Conservation (phyloP, 257 asterid species). For the Solanum dulcamara region DNA sequence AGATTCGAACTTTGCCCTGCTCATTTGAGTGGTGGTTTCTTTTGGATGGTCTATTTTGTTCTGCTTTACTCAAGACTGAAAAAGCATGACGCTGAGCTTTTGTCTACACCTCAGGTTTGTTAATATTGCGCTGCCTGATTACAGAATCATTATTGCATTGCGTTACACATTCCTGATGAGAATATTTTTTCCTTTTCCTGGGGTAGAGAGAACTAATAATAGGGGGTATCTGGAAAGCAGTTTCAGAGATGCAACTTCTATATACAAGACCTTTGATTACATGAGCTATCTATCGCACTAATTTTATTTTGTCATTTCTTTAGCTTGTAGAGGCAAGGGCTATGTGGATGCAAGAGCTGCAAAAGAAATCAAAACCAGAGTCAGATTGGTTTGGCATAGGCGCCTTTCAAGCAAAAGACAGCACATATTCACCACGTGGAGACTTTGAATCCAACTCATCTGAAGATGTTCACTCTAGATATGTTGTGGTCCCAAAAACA, state of each 20-base stretch:
- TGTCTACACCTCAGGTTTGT: conserved; percentile 85
- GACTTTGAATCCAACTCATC: conserved; percentile 16
- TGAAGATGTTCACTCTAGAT: conserved; percentile 30
- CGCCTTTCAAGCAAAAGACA: conserved; percentile 32
- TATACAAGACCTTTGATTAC: not conserved
- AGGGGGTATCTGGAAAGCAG: not conserved
- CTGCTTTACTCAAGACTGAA: conserved; percentile 78
- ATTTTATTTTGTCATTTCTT: not conserved
- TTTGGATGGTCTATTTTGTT: conserved; percentile 98
- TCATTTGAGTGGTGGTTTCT: conserved; percentile 82
- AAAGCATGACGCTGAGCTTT: conserved; percentile 58
- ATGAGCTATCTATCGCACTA: not conserved
- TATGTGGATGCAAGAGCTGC: conserved; percentile 92
- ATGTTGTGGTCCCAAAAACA: conserved; percentile 11
- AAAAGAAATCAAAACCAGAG: conserved; percentile 58
- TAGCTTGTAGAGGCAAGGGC: conserved; percentile 77
- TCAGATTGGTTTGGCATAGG: conserved; percentile 43
- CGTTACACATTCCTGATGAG: not conserved
- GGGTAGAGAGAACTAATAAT: not conserved
- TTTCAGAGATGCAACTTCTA: not conserved
- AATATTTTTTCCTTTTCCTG: not conserved
- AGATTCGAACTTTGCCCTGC: conserved; percentile 92
- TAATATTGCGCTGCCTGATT: not conserved
- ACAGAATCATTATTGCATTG: not conserved
- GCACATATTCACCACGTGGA: conserved; percentile 29